These are phyloP conservation scores for Penicillium sp. DNA, from an alignment of 2,329 filamentous ascomycete species.

Conservation along the genomic window DNA sequence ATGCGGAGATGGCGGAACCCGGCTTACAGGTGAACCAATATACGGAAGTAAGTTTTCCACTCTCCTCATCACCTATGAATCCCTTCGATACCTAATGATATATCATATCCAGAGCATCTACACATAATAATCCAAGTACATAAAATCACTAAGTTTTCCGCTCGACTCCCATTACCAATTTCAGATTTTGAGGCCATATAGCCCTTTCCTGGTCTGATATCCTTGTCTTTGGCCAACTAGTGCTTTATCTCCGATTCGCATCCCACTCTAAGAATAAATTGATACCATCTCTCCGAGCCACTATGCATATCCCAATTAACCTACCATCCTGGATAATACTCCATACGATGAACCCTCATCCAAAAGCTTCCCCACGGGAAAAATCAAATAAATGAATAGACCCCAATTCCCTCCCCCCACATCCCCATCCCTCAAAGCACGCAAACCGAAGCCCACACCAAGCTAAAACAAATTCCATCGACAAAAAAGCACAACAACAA, in stretches of 20 bases:
- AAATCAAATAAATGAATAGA: no score
- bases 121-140: background rate
- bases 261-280: background rate
- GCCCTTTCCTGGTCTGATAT: background rate
- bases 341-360: background rate
- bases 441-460: background rate
- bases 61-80: background rate
- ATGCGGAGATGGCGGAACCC: conserved; percentile 87
- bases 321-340: background rate
- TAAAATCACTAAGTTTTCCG: background rate
- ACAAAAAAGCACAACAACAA: background rate
- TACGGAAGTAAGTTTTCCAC: conserved; percentile 74
- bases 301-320: background rate
- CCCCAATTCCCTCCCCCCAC: no score
- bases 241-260: background rate
- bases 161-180: background rate
- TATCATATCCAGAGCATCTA: conserved; percentile 10
- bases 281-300: background rate
- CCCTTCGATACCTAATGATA: background rate
- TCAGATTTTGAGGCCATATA: background rate
- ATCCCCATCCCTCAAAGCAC: background rate
- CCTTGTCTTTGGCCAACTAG: background rate
- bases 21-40: conserved; percentile 83
- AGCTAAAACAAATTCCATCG: background rate
- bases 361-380: background rate